Base-by-base conservation (phyloP, 148 eudicot genomes). In the Selenicereus undatus region DNA sequence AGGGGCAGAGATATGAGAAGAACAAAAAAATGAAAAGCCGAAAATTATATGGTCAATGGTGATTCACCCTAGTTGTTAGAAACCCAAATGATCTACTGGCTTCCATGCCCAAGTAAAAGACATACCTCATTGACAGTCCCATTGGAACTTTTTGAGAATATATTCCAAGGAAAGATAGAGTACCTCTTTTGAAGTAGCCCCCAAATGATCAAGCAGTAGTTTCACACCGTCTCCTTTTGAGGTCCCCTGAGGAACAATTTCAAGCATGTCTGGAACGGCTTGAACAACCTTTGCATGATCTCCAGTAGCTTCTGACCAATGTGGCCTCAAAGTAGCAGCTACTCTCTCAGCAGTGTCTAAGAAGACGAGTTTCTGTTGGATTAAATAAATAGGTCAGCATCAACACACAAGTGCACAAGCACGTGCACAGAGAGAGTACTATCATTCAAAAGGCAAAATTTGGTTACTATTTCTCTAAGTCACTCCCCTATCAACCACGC, bases 191-290 rank as follows among this genome's bases (percentile, higher is more conserved):
- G 97, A 83, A 77, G 90, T 77, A 58, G 87, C 90, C 73, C 91
- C 93, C 77, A 95, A 85, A 87, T 95, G 99, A 81, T 93, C 90
- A 69, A 95, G 93, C 76, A 95, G 87, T 77, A 91, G 81, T 77
- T 82, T 89, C 7, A 95, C 95, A 48, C 99, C 99, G 79, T 78
- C 86, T 30, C 99, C 97, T 87, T 95, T 95, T 2, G 97, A 95
- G 54, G 97, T 92, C 68, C 97, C 97, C 73, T 82, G 78, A 65
- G 99, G 99, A 51, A 95, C 97, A 71, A 95, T 86, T 88, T 95
- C 99, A 65, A 95, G 97, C 91, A 95, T 92, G 83, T 92, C 91
- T 11, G 97, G 91, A 80, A 82, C 81, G 68, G 97, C 90, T 86
- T 95, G 98, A 78, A 95, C 97, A 73, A 95, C 97, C 74, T 89